These are phyloP conservation scores for Isatis lusitanica DNA, from an alignment of 441 rosid genomes.

Conservation along the genomic window DNA sequence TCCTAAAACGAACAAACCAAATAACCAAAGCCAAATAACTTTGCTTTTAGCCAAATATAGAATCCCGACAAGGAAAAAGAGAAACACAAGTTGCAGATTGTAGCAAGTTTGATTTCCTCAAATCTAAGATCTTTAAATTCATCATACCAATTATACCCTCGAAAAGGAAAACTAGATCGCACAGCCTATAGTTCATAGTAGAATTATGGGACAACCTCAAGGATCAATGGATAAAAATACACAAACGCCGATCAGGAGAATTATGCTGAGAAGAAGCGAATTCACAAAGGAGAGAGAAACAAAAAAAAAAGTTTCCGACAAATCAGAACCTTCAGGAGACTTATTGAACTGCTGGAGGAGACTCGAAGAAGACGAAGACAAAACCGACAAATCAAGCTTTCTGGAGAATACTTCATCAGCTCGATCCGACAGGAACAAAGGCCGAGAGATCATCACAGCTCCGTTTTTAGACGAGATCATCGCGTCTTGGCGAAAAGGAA, in stretches of 20 bases:
- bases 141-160: slow-evolving; percentile 22
- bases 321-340: slow-evolving; percentile 62
- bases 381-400: slow-evolving; percentile 49
- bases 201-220: not conserved
- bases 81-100: slow-evolving; percentile 17
- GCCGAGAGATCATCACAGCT: slow-evolving; percentile 46
- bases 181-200: not conserved
- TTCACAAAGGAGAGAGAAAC: not conserved
- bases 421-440: slow-evolving; percentile 43
- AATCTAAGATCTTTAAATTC: slow-evolving; percentile 23
- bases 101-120: slow-evolving; percentile 31
- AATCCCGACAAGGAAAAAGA: slow-evolving; percentile 17
- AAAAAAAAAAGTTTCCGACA: not conserved
- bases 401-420: slow-evolving; percentile 48
- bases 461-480: slow-evolving; percentile 69
- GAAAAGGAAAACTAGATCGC: slow-evolving; percentile 17
- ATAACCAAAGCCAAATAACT: slow-evolving; percentile 7
- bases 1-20: slow-evolving; percentile 22
- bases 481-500: slow-evolving; percentile 13
- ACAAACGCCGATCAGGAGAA: slow-evolving; percentile 1
- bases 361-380: slow-evolving; percentile 44
- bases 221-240: not conserved
- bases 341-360: slow-evolving; percentile 55
- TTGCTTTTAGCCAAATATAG: slow-evolving; percentile 19
- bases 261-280: slow-evolving; percentile 8